Conservation (phyloP, 345 rosid genomes). For the Hibiscus mutabilis region DNA sequence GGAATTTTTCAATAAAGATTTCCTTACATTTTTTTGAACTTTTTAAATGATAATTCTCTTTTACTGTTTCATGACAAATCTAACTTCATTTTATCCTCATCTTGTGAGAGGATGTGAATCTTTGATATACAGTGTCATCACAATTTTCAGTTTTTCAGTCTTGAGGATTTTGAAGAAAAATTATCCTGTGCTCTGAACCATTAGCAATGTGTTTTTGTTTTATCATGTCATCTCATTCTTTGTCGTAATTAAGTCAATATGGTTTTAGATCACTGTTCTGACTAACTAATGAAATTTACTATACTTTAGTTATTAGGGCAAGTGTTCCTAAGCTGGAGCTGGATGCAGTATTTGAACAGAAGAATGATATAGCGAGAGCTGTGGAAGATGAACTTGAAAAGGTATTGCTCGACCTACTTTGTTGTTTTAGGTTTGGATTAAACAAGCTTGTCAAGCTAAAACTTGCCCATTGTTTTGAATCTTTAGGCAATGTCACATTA, state of each 20-base stretch:
- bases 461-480: constrained; percentile 1
- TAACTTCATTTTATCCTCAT: not conserved
- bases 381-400: constrained; percentile 54
- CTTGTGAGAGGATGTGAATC: not conserved
- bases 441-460: not conserved
- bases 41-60: not conserved
- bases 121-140: not conserved
- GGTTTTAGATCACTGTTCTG: not conserved
- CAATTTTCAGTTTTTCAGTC: not conserved
- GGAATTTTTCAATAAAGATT: not conserved
- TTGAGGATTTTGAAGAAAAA: not conserved
- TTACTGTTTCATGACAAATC: not conserved
- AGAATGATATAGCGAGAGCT: constrained; percentile 47
- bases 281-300: not conserved
- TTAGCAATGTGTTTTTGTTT: not conserved
- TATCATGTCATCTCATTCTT: not conserved
- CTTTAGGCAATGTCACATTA: constrained; percentile 72
- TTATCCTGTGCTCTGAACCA: not conserved
- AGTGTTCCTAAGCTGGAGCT: constrained; percentile 43
- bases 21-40: not conserved
- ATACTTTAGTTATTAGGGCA: constrained; percentile 41
- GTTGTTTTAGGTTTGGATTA: not conserved
- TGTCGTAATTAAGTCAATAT: not conserved
- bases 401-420: constrained; percentile 17
- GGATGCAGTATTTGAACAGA: constrained; percentile 53